Percentiles rank a stretch among this genome's conserved stretches.
Conservation (phyloP, 139 green algal species). For the Ettlia oleoabundans region DNA sequence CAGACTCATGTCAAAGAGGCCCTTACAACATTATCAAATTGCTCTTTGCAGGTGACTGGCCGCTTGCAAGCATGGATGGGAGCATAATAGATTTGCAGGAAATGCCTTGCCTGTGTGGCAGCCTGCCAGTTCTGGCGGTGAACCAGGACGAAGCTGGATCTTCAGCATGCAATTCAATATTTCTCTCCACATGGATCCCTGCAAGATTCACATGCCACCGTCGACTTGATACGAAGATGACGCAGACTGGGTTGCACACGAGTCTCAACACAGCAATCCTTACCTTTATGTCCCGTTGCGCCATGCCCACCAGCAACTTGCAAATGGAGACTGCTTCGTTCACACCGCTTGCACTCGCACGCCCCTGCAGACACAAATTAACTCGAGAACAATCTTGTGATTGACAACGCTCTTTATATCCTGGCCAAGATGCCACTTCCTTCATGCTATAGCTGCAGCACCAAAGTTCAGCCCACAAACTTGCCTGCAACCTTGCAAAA, state of each 20-base stretch:
- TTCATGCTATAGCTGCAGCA: no score
- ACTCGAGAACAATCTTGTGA: no score
- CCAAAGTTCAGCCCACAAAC: no score
- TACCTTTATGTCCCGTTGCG: conserved; percentile 20
- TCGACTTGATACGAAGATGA: not conserved
- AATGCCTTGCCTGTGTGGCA: not conserved
- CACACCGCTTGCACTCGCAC: conserved; percentile 22
- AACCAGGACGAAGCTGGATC: conserved; percentile 55
- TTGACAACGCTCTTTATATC: no score
- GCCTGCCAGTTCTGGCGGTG: conserved; percentile 45
- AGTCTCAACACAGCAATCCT: not conserved
- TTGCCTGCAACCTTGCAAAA: conserved; percentile 29
- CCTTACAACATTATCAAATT: no score
- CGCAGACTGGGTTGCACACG: not conserved
- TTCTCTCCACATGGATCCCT: conserved; percentile 43
- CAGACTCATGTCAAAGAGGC: no score
- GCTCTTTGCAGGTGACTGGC: no score
- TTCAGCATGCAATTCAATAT: conserved; percentile 64
- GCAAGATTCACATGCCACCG: not conserved
- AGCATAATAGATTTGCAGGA: no score
- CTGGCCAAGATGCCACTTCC: no score
- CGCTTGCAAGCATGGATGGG: no score
- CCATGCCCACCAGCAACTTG: conserved; percentile 31
- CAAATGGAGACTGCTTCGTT: conserved; percentile 6
- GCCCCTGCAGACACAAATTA: not conserved